phyloP scores from a whole-genome alignment of 257 asterid species.

The Plectranthus barbatus region DNA sequence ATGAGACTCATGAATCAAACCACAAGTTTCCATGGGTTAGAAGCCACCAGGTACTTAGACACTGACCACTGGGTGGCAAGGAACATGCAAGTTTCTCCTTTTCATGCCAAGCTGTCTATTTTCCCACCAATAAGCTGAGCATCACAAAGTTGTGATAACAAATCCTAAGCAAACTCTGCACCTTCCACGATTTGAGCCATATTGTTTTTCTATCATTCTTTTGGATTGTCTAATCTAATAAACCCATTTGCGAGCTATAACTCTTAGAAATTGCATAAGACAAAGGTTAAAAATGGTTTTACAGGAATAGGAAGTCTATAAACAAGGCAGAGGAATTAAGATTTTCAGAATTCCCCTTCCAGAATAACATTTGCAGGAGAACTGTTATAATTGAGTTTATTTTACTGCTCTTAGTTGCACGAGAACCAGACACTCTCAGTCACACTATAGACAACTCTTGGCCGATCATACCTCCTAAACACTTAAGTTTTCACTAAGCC shows the following conservation, averaged over 20 bases:
- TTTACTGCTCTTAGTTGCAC: slow-evolving; percentile 1
- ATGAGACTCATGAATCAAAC: neutral
- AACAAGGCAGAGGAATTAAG: neutral
- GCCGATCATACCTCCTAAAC: slow-evolving; percentile 1
- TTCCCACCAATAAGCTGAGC: neutral
- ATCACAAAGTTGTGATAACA: neutral
- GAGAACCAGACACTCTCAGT: neutral
- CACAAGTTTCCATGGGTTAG: neutral
- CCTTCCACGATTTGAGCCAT: no score
- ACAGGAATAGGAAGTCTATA: neutral
- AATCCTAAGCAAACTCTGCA: no score
- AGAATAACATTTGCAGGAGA: neutral
- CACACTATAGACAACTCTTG: neutral
- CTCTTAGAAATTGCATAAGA: no score
- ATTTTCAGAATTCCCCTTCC: neutral
- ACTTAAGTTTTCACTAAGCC: neutral
- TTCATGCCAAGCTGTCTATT: neutral
- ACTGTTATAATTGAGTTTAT: neutral
- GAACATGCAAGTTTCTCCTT: neutral
- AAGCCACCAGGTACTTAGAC: neutral
- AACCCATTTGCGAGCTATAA: no score
- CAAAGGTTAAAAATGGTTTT: no score
- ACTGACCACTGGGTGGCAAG: neutral
- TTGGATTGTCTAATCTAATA: no score
- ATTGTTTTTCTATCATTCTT: no score